Base-by-base conservation (phyloP, 805 yeast species). In the Ogataea ganodermae region DNA sequence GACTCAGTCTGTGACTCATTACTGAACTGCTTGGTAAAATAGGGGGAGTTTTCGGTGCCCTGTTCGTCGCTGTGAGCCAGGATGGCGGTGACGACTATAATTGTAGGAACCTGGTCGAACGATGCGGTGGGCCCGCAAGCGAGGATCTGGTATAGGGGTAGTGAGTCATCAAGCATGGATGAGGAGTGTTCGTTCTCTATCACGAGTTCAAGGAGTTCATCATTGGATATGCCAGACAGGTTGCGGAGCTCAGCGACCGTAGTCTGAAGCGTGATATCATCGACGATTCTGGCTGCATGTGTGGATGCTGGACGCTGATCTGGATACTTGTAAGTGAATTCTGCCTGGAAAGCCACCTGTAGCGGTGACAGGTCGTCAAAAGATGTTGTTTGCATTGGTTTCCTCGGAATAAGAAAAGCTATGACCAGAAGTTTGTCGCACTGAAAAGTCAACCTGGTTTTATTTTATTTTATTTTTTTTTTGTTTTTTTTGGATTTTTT, bases 71-170 rank as follows among this genome's bases (percentile, higher is more conserved):
- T 10, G 14, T 36, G 44, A 3, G 43, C 45, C 18, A 51, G 31
- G 7, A 48, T 40, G 14, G 47, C 56, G 10, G 20, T 31, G 16
- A 54, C 49, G 1, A 54, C 47, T 7, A 58, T 44, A 18, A 52
- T 50, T 1, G 59, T 56, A 4, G 61, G 60, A 6, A 56, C 56
- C 41, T 52, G 51, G 22, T 50, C 56, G 21, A 32, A 35, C 6
- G 31, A 32, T 12, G 46, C 44, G n/a, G 51, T 45, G 6, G 57
- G 37, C 2, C 53, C 59, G 36, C 55, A 42, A 6, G 45, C 46
- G n/a, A 58, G 41, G 3, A 58, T 33, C 14, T 50, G 52, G 28
- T 54, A 51, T 22, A 58, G 35, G 4, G 60, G 56, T 6, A 52
- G 26, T 7, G 46, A 45, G 14, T 39, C 46, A 27, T 48, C 55